A percentile compares a stretch with the other conserved stretches of the same genome.
These are phyloP conservation scores for Gaeumannomyces sp. DNA, from an alignment of 2,329 filamentous ascomycete species.

Conservation along the genomic window DNA sequence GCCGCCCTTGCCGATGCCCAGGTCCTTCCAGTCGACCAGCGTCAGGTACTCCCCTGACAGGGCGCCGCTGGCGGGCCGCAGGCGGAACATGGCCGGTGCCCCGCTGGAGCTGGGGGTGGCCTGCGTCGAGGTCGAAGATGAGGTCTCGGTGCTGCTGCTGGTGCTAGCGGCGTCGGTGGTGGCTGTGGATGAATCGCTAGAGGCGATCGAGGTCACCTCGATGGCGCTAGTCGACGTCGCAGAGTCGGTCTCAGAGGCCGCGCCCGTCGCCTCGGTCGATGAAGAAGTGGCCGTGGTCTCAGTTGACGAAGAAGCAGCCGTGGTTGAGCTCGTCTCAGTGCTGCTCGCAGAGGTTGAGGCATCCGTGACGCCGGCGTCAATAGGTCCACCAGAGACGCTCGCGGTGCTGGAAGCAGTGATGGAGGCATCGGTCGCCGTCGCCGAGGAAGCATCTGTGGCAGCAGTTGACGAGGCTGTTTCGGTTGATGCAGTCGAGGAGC, in stretches of 20 bases:
- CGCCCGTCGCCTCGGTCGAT: background rate
- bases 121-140: background rate
- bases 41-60: background rate
- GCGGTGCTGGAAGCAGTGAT: background rate
- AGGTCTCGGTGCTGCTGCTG: too few relatives aligned
- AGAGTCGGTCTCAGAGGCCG: background rate
- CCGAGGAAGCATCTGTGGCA: background rate
- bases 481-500: background rate
- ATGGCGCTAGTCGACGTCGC: background rate
- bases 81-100: background rate
- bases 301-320: too few relatives aligned
- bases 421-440: too few relatives aligned
- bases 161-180: background rate
- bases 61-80: background rate
- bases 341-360: too few relatives aligned
- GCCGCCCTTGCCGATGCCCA: constrained; percentile 4
- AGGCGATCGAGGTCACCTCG: background rate
- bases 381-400: background rate
- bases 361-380: too few relatives aligned
- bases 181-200: background rate
- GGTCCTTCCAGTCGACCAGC: constrained; percentile 5
- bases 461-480: background rate
- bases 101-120: background rate
- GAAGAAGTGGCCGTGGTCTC: background rate
- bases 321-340: too few relatives aligned